phyloP scores from a whole-genome alignment of 306 rosid species.

The Mimosa bimucronata region DNA sequence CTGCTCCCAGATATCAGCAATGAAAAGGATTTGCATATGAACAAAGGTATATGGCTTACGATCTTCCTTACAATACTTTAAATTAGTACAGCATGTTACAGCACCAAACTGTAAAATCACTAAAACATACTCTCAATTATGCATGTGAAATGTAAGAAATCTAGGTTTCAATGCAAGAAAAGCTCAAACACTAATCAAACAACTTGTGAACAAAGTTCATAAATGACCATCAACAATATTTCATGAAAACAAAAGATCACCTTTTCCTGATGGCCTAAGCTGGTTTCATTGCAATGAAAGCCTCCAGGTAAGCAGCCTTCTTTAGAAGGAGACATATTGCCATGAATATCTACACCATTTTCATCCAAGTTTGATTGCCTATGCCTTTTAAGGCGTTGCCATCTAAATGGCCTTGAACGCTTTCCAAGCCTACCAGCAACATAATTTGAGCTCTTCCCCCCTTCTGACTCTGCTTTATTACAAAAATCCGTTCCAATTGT shows the following conservation, averaged over 20 bases:
- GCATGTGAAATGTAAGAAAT: constrained; percentile 6
- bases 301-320: constrained; percentile 39
- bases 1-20: neutral
- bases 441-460: constrained; percentile 39
- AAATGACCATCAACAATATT: constrained; percentile 23
- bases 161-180: neutral
- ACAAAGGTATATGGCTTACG: constrained; percentile 5
- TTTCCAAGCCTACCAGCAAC: constrained; percentile 46
- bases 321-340: constrained; percentile 23
- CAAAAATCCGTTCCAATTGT: constrained; percentile 18
- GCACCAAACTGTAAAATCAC: constrained; percentile 1
- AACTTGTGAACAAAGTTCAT: constrained; percentile 15
- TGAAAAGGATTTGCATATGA: neutral
- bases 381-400: constrained; percentile 67
- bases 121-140: neutral
- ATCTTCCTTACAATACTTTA: constrained; percentile 21
- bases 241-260: constrained; percentile 42
- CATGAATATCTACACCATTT: constrained; percentile 21
- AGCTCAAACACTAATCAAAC: constrained; percentile 9
- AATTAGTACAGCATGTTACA: constrained; percentile 6
- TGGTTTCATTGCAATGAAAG: constrained; percentile 37
- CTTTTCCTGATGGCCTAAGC: constrained; percentile 43
- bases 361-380: constrained; percentile 48
- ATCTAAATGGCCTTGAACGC: constrained; percentile 69
- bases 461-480: constrained; percentile 35